phyloP scores from a whole-genome alignment of 2,329 filamentous ascomycete genomes.

The Fusarium sp. region DNA sequence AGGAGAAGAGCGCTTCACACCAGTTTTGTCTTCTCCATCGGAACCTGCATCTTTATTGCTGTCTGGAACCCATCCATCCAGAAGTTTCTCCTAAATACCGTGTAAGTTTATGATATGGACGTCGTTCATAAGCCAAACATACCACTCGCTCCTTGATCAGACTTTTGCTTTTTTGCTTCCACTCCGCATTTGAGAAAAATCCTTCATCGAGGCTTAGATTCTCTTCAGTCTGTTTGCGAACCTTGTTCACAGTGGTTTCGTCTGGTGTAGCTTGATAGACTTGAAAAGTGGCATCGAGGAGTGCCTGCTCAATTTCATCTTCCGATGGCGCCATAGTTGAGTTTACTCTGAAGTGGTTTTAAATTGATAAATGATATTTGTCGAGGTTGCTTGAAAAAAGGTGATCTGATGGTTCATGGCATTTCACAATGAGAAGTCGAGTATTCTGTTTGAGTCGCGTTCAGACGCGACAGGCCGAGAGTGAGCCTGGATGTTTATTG shows the following conservation, averaged over 20 bases:
- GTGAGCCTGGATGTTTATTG: constrained; percentile 24
- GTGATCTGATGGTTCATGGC: background rate
- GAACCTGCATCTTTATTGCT: constrained; percentile 41
- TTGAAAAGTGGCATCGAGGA: constrained; percentile 60
- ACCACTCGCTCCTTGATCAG: constrained; percentile 69
- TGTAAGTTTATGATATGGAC: constrained; percentile 2
- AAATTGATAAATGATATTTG: background rate
- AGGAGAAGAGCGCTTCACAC: constrained; percentile 50
- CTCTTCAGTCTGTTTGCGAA: constrained; percentile 65
- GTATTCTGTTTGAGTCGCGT: constrained; percentile 36
- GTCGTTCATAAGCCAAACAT: constrained; percentile 45
- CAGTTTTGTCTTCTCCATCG: constrained; percentile 44
- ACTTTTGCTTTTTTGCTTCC: constrained; percentile 70
- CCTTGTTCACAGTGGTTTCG: constrained; percentile 66
- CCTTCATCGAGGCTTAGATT: constrained; percentile 61
- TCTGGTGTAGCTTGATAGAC: constrained; percentile 60
- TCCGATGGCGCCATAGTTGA: constrained; percentile 56
- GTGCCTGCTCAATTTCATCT: constrained; percentile 58
- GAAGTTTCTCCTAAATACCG: constrained; percentile 49
- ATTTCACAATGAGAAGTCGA: constrained; percentile 5
- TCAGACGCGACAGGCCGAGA: constrained; percentile 30
- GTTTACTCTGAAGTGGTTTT: background rate
- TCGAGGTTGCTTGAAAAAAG: background rate
- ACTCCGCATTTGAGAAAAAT: constrained; percentile 62
- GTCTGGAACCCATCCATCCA: constrained; percentile 52